Evolutionary conservation across 371 early-diverging fungal genomes (phyloP).

Genomic region (Mortierella sp.): DNA sequence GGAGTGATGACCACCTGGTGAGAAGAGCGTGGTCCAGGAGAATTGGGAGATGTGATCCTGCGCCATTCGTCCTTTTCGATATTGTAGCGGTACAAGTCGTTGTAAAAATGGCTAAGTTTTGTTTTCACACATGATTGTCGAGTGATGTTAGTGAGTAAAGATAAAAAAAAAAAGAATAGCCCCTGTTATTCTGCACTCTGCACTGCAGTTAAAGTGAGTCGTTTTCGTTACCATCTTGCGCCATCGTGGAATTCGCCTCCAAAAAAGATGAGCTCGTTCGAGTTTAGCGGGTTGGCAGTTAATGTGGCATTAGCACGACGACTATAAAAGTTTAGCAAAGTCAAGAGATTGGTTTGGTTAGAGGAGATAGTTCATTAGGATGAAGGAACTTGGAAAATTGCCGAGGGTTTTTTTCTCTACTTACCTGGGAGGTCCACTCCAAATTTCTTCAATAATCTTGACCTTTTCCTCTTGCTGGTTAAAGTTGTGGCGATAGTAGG

Average conservation of each 20-base stretch:
- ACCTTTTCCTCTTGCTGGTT: slow-evolving; percentile 60
- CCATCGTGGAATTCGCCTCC: slow-evolving; percentile 74
- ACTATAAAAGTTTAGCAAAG: slow-evolving; percentile 5
- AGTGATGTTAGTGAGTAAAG: too few relatives aligned
- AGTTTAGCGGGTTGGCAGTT: slow-evolving; percentile 64
- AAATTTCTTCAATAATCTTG: slow-evolving; percentile 60
- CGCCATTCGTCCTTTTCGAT: slow-evolving; percentile 71
- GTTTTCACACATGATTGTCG: too few relatives aligned
- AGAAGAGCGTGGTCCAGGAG: slow-evolving; percentile 68
- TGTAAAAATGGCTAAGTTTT: slow-evolving; percentile 55
- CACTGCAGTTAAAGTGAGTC: not conserved
- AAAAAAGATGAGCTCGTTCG: slow-evolving; percentile 66
- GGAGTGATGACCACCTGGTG: slow-evolving; percentile 68
- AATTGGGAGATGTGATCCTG: slow-evolving; percentile 64
- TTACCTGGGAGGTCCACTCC: slow-evolving; percentile 58
- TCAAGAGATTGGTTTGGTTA: too few relatives aligned
- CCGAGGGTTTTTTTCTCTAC: not conserved
- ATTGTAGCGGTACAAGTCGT: slow-evolving; percentile 59
- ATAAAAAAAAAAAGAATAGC: not conserved
- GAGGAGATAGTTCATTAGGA: not conserved
- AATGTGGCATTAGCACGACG: slow-evolving; percentile 65
- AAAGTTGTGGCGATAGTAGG: too few relatives aligned
- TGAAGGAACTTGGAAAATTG: too few relatives aligned
- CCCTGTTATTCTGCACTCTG: not conserved
- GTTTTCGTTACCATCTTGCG: slow-evolving; percentile 33